Base-by-base conservation (phyloP, 805 yeast genomes). In the Candida tallmaniae region DNA sequence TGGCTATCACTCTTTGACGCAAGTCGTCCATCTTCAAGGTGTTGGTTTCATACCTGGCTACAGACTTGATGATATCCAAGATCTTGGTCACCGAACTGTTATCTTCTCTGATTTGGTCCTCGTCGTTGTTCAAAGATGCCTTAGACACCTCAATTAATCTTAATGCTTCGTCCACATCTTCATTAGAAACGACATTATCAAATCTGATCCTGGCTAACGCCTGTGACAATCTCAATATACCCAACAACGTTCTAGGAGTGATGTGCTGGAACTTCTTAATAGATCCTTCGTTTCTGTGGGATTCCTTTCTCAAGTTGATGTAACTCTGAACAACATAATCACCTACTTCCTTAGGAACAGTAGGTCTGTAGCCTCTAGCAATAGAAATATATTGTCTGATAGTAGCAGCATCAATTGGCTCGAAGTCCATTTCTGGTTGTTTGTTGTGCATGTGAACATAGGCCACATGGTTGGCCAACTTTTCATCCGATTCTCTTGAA, bases 111-210 rank as follows among this genome's bases (percentile, higher is more conserved):
- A 62, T 64, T 33, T 65, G 65, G 41, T 63, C 67, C 30, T 70
- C 75, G 27, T 74, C 76, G 28, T 73, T 68, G 44, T 74, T 74
- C 49, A 90, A 70, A 6, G 96, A 83, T 39, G 60, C 78, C 60
- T 89, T 85, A n/a, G 96, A 86, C 10, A 85, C 95, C 48, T 81
- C 81, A 38, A 81, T 69, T 46, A 93, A 72, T 51, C 98, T 76
- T 51, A 93, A 66, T 0, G 98, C 96, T 63, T 93, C 99, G 52
- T 93, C 97, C 26, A 93, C 96, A 59, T 93, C 97, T 38, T 76
- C 84, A 27, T 70, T 62, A 21, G 68, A 70, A 6, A 93, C 97
- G 13, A 53, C 62, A 42, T 81, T 71, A 38, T 80, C 80, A 55
- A 93, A 86, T 52, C 97, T 73, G 39, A 93, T 70, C 50, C 96